Conservation (phyloP, 2,329 filamentous ascomycete species). For the Tolypocladium ophioglossoides region DNA sequence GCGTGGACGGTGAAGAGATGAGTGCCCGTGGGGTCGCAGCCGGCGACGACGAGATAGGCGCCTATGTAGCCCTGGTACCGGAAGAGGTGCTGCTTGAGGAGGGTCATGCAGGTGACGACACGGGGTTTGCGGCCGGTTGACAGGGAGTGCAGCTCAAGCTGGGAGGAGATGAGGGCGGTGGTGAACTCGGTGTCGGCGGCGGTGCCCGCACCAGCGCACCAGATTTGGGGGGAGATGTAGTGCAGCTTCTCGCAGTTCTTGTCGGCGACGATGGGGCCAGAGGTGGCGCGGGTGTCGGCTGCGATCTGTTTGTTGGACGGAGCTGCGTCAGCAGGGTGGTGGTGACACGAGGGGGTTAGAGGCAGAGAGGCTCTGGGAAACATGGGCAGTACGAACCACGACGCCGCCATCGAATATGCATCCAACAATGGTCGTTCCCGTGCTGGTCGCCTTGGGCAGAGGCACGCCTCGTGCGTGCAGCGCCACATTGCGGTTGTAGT, state of each 20-base stretch:
- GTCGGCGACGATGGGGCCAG: constrained; percentile 96
- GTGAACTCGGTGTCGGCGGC: constrained; percentile 99
- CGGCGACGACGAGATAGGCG: constrained; percentile 93
- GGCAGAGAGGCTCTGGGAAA: not conserved
- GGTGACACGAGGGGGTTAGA: not conserved
- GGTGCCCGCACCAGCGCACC: constrained; percentile 96
- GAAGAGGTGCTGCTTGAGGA: constrained; percentile 99
- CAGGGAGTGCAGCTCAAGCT: constrained; percentile 93
- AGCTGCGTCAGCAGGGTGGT: not conserved
- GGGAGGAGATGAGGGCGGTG: constrained; percentile 94
- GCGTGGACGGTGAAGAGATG: constrained; percentile 98
- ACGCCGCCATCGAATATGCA: constrained; percentile 95
- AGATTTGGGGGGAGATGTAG: constrained; percentile 97
- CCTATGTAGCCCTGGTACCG: constrained; percentile 96
- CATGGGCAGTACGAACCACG: constrained; percentile 53
- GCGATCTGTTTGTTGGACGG: constrained; percentile 56
- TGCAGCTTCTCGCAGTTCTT: constrained; percentile 99
- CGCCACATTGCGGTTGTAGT: constrained; percentile 98
- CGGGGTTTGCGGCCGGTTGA: constrained; percentile 94
- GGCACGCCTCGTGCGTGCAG: constrained; percentile 90
- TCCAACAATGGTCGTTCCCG: constrained; percentile 96
- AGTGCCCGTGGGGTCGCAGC: constrained; percentile 88
- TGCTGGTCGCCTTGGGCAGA: constrained; percentile 94
- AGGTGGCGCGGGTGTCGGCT: constrained; percentile 94
- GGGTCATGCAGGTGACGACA: constrained; percentile 98